Conservation (phyloP, 305 asterid genomes). For the Ajuga reptans region DNA sequence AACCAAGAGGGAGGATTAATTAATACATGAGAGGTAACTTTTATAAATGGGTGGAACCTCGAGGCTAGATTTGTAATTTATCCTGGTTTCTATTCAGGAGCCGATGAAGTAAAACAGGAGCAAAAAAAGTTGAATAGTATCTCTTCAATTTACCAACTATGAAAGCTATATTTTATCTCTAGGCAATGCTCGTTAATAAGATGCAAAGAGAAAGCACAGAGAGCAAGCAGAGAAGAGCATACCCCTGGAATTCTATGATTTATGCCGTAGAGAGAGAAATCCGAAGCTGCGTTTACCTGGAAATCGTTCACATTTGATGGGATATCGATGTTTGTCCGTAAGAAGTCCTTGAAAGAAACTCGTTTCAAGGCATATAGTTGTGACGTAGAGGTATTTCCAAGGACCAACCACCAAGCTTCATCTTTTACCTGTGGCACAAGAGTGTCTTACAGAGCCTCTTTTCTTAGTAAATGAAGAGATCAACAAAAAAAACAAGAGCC, state of each 20-base stretch:
- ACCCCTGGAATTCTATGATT: neutral
- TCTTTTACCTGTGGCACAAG: slow-evolving; percentile 59
- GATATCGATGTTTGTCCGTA: slow-evolving; percentile 52
- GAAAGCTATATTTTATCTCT: neutral
- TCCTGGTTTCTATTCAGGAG: neutral
- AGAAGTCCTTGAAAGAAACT: slow-evolving; percentile 53
- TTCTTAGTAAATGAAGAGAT: slow-evolving; percentile 8
- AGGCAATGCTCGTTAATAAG: neutral
- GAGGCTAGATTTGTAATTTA: neutral
- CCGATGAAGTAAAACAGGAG: neutral
- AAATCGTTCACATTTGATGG: slow-evolving; percentile 48
- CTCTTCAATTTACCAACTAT: neutral
- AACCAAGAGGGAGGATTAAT: no score
- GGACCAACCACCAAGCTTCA: slow-evolving; percentile 97
- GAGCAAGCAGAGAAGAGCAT: neutral
- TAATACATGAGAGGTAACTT: no score
- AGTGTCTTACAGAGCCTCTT: slow-evolving; percentile 22
- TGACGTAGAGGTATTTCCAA: slow-evolving; percentile 58
- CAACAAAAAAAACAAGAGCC: slow-evolving; percentile 7
- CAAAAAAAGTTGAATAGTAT: neutral
- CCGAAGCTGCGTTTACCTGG: slow-evolving; percentile 34
- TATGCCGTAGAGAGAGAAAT: neutral
- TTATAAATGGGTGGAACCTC: neutral
- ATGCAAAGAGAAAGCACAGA: neutral
- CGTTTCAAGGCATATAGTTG: slow-evolving; percentile 74